These are phyloP conservation scores for Cladophialophora yegresii DNA, from an alignment of 2,329 filamentous ascomycete genomes.

Conservation along the genomic window DNA sequence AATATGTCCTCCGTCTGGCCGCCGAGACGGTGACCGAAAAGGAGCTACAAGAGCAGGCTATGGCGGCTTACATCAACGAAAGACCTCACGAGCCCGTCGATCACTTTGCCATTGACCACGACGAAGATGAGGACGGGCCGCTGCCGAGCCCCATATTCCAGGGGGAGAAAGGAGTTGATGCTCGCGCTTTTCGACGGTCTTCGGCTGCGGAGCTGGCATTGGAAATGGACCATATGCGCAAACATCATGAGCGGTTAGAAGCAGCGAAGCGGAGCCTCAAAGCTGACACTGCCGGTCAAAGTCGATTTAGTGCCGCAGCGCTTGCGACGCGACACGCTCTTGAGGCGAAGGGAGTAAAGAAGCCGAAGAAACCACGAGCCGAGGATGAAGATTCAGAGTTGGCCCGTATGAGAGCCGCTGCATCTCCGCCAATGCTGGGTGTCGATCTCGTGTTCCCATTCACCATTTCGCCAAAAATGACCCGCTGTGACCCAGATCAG, in stretches of 20 bases:
- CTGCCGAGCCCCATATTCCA: slow-evolving; percentile 37
- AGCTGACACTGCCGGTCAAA: slow-evolving; percentile 40
- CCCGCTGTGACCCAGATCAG: slow-evolving; percentile 79
- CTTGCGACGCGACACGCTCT: slow-evolving; percentile 37
- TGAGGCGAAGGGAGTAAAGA: slow-evolving; percentile 27
- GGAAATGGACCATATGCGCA: slow-evolving; percentile 79
- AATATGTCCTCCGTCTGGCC: slow-evolving; percentile 76
- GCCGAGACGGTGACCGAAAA: slow-evolving; percentile 72
- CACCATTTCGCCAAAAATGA: slow-evolving; percentile 80
- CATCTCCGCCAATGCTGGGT: slow-evolving; percentile 83
- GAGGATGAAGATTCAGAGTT: slow-evolving; percentile 41
- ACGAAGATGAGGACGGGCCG: slow-evolving; percentile 39
- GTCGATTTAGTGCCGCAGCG: slow-evolving; percentile 41
- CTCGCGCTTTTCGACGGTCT: slow-evolving; percentile 44
- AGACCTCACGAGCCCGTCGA: slow-evolving; percentile 50
- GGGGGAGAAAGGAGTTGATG: slow-evolving; percentile 38
- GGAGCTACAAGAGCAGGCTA: slow-evolving; percentile 68
- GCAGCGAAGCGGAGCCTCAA: slow-evolving; percentile 49
- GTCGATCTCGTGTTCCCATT: slow-evolving; percentile 75
- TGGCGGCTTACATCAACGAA: slow-evolving; percentile 54
- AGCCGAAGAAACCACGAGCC: slow-evolving; percentile 28
- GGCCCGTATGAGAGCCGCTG: slow-evolving; percentile 59
- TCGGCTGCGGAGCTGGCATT: slow-evolving; percentile 59
- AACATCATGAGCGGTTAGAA: slow-evolving; percentile 68
- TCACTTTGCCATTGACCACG: slow-evolving; percentile 49